Evolutionary conservation across 2,329 filamentous ascomycete species (phyloP), one percentile per base, ranked within the genome.

Genomic region (Arthroderma uncinatum): DNA sequence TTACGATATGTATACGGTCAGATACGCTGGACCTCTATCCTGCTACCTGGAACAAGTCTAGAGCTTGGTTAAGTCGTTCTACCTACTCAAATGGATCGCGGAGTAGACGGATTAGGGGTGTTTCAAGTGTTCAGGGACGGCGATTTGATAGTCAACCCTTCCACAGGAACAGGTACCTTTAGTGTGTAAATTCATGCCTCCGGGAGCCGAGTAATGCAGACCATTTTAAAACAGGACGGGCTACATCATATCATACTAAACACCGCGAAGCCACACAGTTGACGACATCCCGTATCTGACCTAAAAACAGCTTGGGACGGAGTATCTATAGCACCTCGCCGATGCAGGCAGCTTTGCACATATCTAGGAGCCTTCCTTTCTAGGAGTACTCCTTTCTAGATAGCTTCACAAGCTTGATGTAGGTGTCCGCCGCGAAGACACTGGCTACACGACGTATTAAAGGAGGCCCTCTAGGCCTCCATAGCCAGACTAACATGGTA

Each of bases 221-320:
- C 16, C 7, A n/a, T 12, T n/a, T 2, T 10, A 44, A 8, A 9
- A 34, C 8, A 16, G 8, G 10, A 9, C 10, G 21, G 7, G 19
- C 12, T 21, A 28, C 12, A 28, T 28, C n/a, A 16, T 23, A 23
- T 7, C 53, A 21, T 33, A 58, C 57, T 50, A 23, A 23, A 62
- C 19, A 36, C 62, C 61, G 5, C 55, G 48, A 12, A 63, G 62
- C 63, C 62, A 64, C 19, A 62, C 59, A 2, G 61, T 64, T 12
- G 63, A 64, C 23, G 53, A 56, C 7, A 59, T 55, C 4, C 63
- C 63, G 47, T 39, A 64, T 14, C 63, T 62, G 5, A 64, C 55
- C 63, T 64, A 5, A 54, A 59, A 37, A 63, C 55, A 44, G 63
- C 53, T 33, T 56, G 34, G n/a, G n/a, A n/a, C n/a, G n/a, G n/a